A percentile compares a stretch with the other conserved stretches of the same genome.
Conservation (phyloP, 768 basidiomycete species). For the Pisolithus sp. region DNA sequence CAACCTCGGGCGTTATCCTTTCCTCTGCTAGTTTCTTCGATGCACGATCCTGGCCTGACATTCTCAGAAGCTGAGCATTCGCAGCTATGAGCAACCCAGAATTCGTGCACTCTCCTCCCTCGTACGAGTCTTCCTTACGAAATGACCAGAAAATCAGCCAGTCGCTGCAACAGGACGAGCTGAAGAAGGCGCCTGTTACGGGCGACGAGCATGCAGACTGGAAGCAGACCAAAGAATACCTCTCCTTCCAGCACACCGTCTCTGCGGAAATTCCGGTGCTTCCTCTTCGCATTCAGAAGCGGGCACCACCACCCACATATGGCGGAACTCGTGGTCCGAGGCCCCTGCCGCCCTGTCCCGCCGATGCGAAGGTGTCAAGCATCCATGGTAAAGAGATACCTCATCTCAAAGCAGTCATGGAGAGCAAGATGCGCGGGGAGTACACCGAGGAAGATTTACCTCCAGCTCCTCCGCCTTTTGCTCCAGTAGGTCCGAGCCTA, state of each 20-base stretch:
- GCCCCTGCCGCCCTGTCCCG: constrained; percentile 23
- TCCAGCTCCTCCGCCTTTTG: constrained; percentile 30
- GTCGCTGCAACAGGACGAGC: constrained; percentile 7
- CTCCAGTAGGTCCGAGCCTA: constrained; percentile 27
- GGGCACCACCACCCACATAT: neutral
- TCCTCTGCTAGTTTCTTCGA: neutral
- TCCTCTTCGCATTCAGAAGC: constrained; percentile 8
- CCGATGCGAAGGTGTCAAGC: neutral
- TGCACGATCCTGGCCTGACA: constrained; percentile 1
- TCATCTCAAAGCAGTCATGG: neutral
- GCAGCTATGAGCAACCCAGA: constrained; percentile 16
- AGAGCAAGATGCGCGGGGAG: constrained; percentile 6
- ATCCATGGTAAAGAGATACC: neutral
- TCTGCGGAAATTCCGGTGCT: neutral
- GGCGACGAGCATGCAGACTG: constrained; percentile 14
- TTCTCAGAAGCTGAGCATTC: neutral
- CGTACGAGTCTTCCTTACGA: constrained; percentile 35
- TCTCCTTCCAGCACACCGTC: constrained; percentile 4
- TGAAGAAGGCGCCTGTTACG: constrained; percentile 8
- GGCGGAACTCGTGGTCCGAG: constrained; percentile 8
- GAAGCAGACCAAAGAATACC: constrained; percentile 10
- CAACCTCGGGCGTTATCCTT: too few species aligned
- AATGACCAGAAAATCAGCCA: constrained; percentile 49
- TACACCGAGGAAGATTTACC: constrained; percentile 8
- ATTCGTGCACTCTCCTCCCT: constrained; percentile 32